phyloP scores from a whole-genome alignment of 1,139 yeast genomes.

The Saccharomyces hybrid region DNA sequence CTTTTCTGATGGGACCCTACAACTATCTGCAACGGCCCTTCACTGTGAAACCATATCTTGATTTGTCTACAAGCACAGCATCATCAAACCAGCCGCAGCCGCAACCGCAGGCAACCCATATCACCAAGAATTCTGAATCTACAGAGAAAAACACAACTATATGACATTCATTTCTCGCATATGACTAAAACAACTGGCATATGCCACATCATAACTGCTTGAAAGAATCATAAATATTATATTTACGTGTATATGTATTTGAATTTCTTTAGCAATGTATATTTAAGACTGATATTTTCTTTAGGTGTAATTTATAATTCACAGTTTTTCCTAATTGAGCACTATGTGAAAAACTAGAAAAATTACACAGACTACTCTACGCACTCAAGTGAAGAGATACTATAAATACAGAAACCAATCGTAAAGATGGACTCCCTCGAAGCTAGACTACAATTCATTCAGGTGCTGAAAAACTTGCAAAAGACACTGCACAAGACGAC shows the following conservation, averaged over 20 bases:
- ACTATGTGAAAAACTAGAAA: background rate
- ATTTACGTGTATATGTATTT: background rate
- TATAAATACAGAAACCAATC: background rate
- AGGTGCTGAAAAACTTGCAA: conserved; percentile 26
- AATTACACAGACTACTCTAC: conserved; percentile 7
- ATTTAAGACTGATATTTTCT: background rate
- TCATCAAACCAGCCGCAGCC: background rate
- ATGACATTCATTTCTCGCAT: background rate
- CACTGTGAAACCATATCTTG: background rate
- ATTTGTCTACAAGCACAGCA: background rate
- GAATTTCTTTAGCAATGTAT: background rate
- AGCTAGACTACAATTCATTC: conserved; percentile 29
- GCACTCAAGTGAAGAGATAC: too few species aligned
- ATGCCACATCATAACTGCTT: background rate
- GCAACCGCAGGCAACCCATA: background rate
- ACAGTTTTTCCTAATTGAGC: background rate
- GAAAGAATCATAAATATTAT: background rate
- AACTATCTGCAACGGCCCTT: background rate
- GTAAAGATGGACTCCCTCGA: conserved; percentile 29
- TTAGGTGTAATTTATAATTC: background rate
- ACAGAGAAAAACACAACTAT: background rate
- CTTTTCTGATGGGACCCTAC: background rate
- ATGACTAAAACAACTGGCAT: background rate
- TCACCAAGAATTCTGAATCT: background rate
- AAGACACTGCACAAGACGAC: conserved; percentile 22